Conservation (phyloP, 345 rosid genomes). For the Durio zibethinus region DNA sequence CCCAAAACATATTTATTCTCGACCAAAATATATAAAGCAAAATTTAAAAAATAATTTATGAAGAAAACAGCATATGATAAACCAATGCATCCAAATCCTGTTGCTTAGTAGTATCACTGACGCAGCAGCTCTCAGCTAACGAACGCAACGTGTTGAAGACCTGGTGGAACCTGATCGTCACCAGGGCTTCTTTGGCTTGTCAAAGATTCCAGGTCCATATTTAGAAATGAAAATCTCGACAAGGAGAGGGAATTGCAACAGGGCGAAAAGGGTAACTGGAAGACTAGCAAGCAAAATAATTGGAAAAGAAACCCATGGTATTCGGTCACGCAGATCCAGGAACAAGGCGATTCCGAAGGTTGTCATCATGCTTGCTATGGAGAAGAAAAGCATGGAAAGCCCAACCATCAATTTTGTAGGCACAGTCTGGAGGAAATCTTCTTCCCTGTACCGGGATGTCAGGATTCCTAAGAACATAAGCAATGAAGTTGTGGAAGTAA, state of each 20-base stretch:
- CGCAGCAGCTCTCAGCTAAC: not conserved
- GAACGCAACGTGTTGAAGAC: not conserved
- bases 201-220: slow-evolving; percentile 56
- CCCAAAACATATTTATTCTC: not conserved
- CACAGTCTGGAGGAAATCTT: slow-evolving; percentile 43
- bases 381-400: slow-evolving; percentile 56
- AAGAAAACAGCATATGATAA: not conserved
- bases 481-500: slow-evolving; percentile 45
- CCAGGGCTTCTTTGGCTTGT: slow-evolving; percentile 41
- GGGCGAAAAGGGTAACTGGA: slow-evolving; percentile 57
- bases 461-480: slow-evolving; percentile 55
- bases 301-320: slow-evolving; percentile 40
- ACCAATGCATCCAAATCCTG: not conserved
- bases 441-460: slow-evolving; percentile 51
- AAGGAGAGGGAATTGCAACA: slow-evolving; percentile 61
- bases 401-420: slow-evolving; percentile 58
- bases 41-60: not conserved
- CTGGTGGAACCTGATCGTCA: not conserved
- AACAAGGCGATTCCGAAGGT: slow-evolving; percentile 45
- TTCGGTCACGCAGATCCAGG: slow-evolving; percentile 22
- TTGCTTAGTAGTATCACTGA: not conserved
- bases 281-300: slow-evolving; percentile 50
- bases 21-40: not conserved
- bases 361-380: slow-evolving; percentile 67
- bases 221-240: slow-evolving; percentile 61